Evolutionary conservation across 139 green algal species (phyloP).

Genomic region (Chlorella sp.): DNA sequence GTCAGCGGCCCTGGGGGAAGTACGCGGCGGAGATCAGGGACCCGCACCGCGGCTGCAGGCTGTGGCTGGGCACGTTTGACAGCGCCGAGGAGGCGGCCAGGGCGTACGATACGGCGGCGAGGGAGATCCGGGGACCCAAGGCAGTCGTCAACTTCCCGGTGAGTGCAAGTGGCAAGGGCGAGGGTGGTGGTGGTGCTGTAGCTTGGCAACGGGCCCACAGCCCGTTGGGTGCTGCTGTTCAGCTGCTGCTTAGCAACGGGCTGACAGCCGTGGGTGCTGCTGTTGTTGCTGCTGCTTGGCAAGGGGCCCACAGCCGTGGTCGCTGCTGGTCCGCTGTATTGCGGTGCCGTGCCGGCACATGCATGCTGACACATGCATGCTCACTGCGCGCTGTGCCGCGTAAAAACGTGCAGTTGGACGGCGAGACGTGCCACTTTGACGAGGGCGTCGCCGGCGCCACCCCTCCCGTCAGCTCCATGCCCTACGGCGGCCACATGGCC

Average conservation of each 20-base stretch:
- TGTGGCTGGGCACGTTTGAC: slow-evolving; percentile 90
- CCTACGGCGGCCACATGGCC: neutral
- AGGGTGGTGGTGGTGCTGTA: neutral
- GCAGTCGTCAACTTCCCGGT: slow-evolving; percentile 75
- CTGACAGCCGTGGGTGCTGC: neutral
- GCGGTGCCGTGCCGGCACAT: too few species aligned
- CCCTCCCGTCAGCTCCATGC: neutral
- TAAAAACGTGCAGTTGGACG: neutral
- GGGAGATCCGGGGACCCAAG: slow-evolving; percentile 64
- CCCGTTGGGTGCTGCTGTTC: too few species aligned
- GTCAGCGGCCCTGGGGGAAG: slow-evolving; percentile 83
- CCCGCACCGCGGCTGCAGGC: slow-evolving; percentile 34
- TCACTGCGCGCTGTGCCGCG: too few species aligned
- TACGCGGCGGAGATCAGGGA: slow-evolving; percentile 1
- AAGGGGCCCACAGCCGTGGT: too few species aligned
- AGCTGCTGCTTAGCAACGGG: neutral
- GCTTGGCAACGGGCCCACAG: too few species aligned
- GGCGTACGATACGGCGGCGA: slow-evolving; percentile 78
- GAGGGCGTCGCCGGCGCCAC: neutral
- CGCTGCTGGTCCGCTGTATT: too few species aligned
- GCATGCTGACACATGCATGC: too few species aligned
- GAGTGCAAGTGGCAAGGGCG: neutral
- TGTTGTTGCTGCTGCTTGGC: neutral
- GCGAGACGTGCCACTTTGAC: slow-evolving; percentile 12
- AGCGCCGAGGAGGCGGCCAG: slow-evolving; percentile 72